Percentiles rank a stretch among this genome's conserved stretches.
Conservation (phyloP, 1,139 yeast genomes). For the Suhomyces terraborum region DNA sequence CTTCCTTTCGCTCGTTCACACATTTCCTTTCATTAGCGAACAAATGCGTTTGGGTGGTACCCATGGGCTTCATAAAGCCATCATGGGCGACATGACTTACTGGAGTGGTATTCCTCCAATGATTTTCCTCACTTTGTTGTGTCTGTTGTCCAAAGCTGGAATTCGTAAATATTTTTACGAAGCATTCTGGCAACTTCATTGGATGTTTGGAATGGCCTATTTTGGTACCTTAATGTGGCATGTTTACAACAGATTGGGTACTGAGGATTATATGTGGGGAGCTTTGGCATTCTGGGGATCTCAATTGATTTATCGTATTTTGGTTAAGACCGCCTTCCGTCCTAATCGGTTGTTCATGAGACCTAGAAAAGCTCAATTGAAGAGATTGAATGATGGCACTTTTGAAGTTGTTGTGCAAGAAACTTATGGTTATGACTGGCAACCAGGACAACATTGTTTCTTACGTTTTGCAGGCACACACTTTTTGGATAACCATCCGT, state of each 20-base stretch:
- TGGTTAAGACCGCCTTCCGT: conserved; percentile 53
- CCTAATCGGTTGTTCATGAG: conserved; percentile 47
- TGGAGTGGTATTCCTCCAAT: conserved; percentile 47
- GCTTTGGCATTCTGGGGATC: conserved; percentile 58
- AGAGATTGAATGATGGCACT: conserved; percentile 32
- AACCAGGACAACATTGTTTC: conserved; percentile 63
- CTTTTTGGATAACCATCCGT: conserved; percentile 61
- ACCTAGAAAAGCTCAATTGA: conserved; percentile 47
- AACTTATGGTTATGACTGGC: conserved; percentile 46
- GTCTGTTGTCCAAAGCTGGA: conserved; percentile 47
- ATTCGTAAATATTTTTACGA: conserved; percentile 53
- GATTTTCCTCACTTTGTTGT: conserved; percentile 47
- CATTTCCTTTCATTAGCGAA: conserved; percentile 55
- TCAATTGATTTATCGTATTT: conserved; percentile 52
- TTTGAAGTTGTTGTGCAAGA: conserved; percentile 47
- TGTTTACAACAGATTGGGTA: conserved; percentile 36
- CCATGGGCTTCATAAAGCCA: conserved; percentile 20
- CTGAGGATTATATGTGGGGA: conserved; percentile 55
- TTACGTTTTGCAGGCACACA: conserved; percentile 51
- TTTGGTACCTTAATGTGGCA: conserved; percentile 57
- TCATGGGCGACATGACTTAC: conserved; percentile 23
- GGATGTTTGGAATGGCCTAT: conserved; percentile 60
- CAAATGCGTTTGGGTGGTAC: conserved; percentile 53
- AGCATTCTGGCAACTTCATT: conserved; percentile 55
- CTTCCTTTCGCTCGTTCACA: conserved; percentile 53